Evolutionary conservation across 2,329 filamentous ascomycete genomes (phyloP).

Genomic region (Diaporthe destruens): DNA sequence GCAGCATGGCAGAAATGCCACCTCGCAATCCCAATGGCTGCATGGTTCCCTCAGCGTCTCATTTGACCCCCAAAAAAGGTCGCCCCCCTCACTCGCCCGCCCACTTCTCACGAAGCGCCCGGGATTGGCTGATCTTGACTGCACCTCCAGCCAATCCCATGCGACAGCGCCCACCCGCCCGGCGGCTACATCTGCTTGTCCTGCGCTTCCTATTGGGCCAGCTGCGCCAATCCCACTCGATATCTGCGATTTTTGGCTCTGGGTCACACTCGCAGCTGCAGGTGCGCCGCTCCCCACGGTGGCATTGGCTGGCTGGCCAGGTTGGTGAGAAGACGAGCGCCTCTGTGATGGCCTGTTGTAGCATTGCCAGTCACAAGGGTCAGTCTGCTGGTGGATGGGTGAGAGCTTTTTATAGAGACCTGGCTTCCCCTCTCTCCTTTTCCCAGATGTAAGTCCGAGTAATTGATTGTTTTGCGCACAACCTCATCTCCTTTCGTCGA

Average conservation of each 20-base stretch:
- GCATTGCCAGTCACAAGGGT: slow-evolving; percentile 17
- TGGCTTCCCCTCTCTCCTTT: slow-evolving; percentile 9
- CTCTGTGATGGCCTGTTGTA: slow-evolving; percentile 24
- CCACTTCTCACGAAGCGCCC: slow-evolving; percentile 22
- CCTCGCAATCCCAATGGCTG: slow-evolving; percentile 11
- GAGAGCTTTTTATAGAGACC: slow-evolving; percentile 19
- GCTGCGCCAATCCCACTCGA: slow-evolving; percentile 43
- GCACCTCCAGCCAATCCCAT: slow-evolving; percentile 41
- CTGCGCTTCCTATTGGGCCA: slow-evolving; percentile 46
- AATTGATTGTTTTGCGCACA: slow-evolving; percentile 10
- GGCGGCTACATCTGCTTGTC: slow-evolving; percentile 46
- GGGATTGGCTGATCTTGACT: slow-evolving; percentile 37
- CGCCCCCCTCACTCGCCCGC: slow-evolving; percentile 3
- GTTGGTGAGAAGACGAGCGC: slow-evolving; percentile 26
- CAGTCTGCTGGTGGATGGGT: slow-evolving; percentile 18
- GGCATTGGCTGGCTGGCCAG: slow-evolving; percentile 32
- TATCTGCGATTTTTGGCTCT: slow-evolving; percentile 30
- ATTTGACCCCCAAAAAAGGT: slow-evolving; percentile 1
- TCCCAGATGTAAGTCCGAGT: slow-evolving; percentile 4
- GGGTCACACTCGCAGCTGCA: slow-evolving; percentile 39
- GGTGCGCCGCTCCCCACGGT: slow-evolving; percentile 36
- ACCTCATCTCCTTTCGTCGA: slow-evolving; percentile 2
- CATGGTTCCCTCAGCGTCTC: slow-evolving; percentile 8
- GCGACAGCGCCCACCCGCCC: slow-evolving; percentile 38
- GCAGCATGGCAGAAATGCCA: slow-evolving; percentile 1